phyloP scores from a whole-genome alignment of 257 asterid genomes.

The Jasminum sambac region DNA sequence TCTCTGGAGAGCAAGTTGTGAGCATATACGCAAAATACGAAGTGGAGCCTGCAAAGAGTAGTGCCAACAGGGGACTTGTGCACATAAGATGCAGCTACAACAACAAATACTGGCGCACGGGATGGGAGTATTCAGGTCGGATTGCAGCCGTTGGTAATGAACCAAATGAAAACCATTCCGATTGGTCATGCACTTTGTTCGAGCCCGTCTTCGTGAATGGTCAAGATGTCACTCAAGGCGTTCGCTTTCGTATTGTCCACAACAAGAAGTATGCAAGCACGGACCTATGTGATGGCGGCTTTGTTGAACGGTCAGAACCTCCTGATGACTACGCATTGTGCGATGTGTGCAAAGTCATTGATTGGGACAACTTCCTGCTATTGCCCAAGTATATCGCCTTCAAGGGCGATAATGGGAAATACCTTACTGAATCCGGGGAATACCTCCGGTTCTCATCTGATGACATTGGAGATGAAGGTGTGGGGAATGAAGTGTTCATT shows the following conservation, averaged over 20 bases:
- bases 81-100: neutral
- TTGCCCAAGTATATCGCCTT: neutral
- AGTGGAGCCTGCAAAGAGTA: neutral
- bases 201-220: neutral
- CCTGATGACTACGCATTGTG: neutral
- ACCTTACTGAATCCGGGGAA: neutral
- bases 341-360: neutral
- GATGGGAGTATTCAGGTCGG: too few relatives aligned
- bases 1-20: neutral
- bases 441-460: neutral
- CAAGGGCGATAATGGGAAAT: neutral
- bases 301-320: neutral
- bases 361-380: neutral
- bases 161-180: neutral
- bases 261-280: slow-evolving; percentile 11
- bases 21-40: neutral
- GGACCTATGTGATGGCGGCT: too few relatives aligned
- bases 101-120: neutral
- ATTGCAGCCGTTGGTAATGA: neutral
- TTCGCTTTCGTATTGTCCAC: slow-evolving; percentile 17
- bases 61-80: neutral
- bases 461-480: neutral
- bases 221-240: neutral
- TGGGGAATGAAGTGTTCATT: neutral
- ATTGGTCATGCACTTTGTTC: neutral